A percentile compares a stretch with the other conserved stretches of the same genome.
phyloP scores from a whole-genome alignment of 2,329 filamentous ascomycete species.

The Lecanicillium sp. region DNA sequence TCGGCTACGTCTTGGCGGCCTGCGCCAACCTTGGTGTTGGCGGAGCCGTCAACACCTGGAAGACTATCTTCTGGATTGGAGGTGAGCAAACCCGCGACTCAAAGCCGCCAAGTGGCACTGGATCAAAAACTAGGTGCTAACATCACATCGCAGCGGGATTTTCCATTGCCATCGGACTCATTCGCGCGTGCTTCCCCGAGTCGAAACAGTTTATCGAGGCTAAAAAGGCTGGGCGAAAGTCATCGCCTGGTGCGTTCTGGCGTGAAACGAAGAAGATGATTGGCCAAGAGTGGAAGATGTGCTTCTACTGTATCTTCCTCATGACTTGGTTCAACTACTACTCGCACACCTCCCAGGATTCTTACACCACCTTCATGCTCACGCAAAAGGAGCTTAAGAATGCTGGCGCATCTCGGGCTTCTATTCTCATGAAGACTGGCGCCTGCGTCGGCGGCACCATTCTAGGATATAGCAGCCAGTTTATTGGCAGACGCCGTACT shows the following conservation, averaged over 20 bases:
- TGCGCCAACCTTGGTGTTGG: constrained; percentile 69
- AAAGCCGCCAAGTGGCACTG: not conserved
- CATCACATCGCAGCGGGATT: constrained; percentile 40
- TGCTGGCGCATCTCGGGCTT: constrained; percentile 58
- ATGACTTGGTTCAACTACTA: constrained; percentile 75
- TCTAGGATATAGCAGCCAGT: constrained; percentile 69
- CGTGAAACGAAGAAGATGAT: constrained; percentile 62
- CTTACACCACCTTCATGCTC: constrained; percentile 75
- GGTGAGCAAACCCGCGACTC: too few species aligned
- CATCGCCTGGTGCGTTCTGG: constrained; percentile 52
- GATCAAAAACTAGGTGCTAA: not conserved
- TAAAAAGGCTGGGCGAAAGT: constrained; percentile 49
- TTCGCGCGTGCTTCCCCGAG: constrained; percentile 64
- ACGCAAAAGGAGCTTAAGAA: constrained; percentile 63
- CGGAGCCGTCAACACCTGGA: constrained; percentile 57
- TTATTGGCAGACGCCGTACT: constrained; percentile 62
- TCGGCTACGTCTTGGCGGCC: constrained; percentile 73
- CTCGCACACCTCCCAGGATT: constrained; percentile 74
- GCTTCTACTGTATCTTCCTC: constrained; percentile 66
- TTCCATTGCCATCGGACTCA: constrained; percentile 59
- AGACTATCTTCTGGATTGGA: constrained; percentile 67
- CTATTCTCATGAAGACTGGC: constrained; percentile 74
- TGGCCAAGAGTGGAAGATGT: constrained; percentile 65
- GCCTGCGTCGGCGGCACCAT: constrained; percentile 67
- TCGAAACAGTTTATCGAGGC: constrained; percentile 68